Base-by-base conservation (phyloP, 2,329 filamentous ascomycete genomes). In the Calcarisporium arbuscula region DNA sequence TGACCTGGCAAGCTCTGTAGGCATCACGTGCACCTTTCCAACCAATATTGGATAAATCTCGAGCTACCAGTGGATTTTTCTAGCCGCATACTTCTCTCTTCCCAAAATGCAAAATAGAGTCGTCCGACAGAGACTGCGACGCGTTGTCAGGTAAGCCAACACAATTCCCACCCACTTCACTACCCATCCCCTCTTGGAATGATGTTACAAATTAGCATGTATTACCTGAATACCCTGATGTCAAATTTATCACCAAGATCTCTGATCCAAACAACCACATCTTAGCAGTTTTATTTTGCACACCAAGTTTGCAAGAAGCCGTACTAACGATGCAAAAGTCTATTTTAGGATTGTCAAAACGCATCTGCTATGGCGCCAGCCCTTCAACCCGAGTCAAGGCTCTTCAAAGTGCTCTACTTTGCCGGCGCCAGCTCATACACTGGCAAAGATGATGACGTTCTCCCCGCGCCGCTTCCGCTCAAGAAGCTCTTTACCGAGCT, bases 401-500 rank as follows among this genome's bases (percentile, higher is more conserved):
- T 85, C 45, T 94, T 92, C 64, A 83, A 73, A 38, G 65, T 94
- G 29, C 74, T 92, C 36, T 94, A 90, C 62, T 94, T 94, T 61
- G 86, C 85, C 38, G 74, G 77, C 42, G 84, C 85, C 11, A 72
- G 74, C 38, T 80, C 80, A 20, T 85, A 74, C 56, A 87, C 85
- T 2, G 65, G 67, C n/a, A 83, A 77, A 51, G 70, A 80, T 40
- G 65, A 67, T 41, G 85, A 92, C 51, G 51, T 62, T 12, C 55
- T 92, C 9, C 65, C 74, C 3, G 84, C 84, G 10, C 83, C 85
- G 22, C 56, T 89, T 22, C 62, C 71, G 2, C 56, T 86, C 19
- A 56, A 62, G 25, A 64, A 74, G 45, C 69, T 94, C 16, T 87
- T 86, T 49, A 59, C 63, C n/a, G 53, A 64, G 41, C 68, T 94